Evolutionary conservation across 441 rosid species (phyloP), one percentile per base, ranked within the genome.

Genomic region (Sinapis alba): DNA sequence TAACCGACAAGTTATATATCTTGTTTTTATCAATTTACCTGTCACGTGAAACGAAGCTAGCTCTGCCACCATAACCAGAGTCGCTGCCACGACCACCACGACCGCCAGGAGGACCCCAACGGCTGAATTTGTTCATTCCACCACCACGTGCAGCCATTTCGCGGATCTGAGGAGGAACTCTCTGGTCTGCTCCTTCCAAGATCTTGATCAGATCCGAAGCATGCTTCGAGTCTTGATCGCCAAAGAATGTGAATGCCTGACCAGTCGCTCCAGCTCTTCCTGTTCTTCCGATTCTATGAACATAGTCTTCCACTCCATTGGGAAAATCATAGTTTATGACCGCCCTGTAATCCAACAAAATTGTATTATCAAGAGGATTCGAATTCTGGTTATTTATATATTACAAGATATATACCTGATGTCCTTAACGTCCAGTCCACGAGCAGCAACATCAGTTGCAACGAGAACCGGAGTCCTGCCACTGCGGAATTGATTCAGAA

Each of bases 191-290:
- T 72, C 97, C 99, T 85, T 96, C 97, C 74, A 96, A 78, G 68
- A 96, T 83, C 83, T 93, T 96, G 51, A 96, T 85, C 62, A 96
- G 93, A 67, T 93, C 99, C 12, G 87, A 78, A 34, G 99, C 99
- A 77, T 93, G 80, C 83, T 92, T 96, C 2, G 96, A 85, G 84
- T 96, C 99, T 81, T 92, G 99, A 47, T 91, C 98, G 7, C 89
- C 86, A 27, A 93, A 88, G 76, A 96, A 96, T 2, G 98, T 93
- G 81, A 84, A 83, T 9, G 99, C 97, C 63, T 84, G 15, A 65
- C 99, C 99, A 34, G 96, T 91, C 20, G 98, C 99, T 83, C 99
- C 99, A 32, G 99, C 98, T 80, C 99, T 89, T 38, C 97, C 99
- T 7, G 98, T 96, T 81, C 99, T 91, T 58, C 99, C 99, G 75